Evolutionary conservation across 2,329 filamentous ascomycete genomes (phyloP).

Genomic region (Trichoderma aggressivum): DNA sequence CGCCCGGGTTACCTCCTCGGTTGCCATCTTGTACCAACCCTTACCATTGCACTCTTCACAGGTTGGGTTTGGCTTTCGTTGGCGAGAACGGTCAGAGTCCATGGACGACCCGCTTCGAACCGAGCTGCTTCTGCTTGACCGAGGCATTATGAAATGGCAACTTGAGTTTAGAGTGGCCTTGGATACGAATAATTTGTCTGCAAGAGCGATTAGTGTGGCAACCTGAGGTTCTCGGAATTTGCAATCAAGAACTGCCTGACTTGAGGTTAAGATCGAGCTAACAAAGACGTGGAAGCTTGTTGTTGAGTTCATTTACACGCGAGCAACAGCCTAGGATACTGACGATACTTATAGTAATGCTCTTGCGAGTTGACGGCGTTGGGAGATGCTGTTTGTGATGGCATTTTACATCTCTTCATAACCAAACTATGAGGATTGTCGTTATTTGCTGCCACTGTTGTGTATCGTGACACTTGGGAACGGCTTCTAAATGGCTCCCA

Average conservation of each 20-base stretch:
- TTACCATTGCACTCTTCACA: conserved; percentile 14
- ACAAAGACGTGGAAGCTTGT: background rate
- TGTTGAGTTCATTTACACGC: background rate
- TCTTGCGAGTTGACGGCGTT: background rate
- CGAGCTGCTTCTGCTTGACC: conserved; percentile 6
- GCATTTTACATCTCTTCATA: background rate
- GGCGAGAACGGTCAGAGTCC: conserved; percentile 10
- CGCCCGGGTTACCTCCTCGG: background rate
- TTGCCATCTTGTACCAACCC: background rate
- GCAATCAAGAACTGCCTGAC: background rate
- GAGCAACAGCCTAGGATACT: background rate
- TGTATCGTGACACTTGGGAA: conserved; percentile 14
- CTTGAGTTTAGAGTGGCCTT: background rate
- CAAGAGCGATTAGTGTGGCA: conserved; percentile 5
- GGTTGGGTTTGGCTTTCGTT: conserved; percentile 6
- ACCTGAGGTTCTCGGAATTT: background rate
- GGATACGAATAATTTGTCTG: background rate
- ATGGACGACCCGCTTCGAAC: conserved; percentile 1
- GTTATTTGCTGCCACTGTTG: conserved; percentile 7
- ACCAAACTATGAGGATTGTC: background rate
- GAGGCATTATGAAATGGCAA: background rate
- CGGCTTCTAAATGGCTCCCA: conserved; percentile 6
- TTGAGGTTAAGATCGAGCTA: background rate
- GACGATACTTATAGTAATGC: background rate
- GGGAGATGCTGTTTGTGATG: background rate